Evolutionary conservation across 2,329 filamentous ascomycete species (phyloP).

Genomic region (Cyphellophora attinorum): DNA sequence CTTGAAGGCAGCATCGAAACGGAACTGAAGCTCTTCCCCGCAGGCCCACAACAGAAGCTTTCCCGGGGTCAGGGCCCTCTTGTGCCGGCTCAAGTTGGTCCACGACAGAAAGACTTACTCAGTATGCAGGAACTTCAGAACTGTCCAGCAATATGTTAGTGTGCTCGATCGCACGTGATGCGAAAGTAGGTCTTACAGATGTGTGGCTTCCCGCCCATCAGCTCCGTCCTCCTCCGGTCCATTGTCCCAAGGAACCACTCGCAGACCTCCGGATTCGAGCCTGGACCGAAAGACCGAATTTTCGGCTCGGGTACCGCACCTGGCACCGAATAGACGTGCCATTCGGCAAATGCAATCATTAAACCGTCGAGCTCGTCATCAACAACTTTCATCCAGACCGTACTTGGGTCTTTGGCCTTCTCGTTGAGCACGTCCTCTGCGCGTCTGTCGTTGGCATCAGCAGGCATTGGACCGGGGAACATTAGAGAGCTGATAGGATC

Average conservation of each 20-base stretch:
- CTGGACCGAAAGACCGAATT: constrained; percentile 25
- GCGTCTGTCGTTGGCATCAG: constrained; percentile 26
- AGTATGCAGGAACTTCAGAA: neutral
- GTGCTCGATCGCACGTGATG: neutral
- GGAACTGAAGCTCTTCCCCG: no score
- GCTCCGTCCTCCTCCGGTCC: constrained; percentile 31
- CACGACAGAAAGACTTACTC: no score
- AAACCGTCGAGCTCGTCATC: constrained; percentile 31
- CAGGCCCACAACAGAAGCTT: no score
- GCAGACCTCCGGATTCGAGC: constrained; percentile 35
- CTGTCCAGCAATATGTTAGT: neutral
- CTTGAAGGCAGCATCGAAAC: no score
- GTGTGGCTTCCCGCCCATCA: constrained; percentile 30
- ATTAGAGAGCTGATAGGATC: constrained; percentile 15
- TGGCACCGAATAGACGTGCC: constrained; percentile 28
- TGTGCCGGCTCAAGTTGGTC: no score
- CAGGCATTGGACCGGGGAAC: constrained; percentile 18
- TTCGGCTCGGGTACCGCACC: neutral
- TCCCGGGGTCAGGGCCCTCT: no score
- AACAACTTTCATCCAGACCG: constrained; percentile 41
- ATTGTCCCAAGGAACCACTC: constrained; percentile 38
- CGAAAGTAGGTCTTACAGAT: constrained; percentile 29
- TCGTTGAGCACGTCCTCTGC: constrained; percentile 28
- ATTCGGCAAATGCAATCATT: constrained; percentile 39
- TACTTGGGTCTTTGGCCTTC: constrained; percentile 22